Evolutionary conservation across 768 basidiomycete species (phyloP).

Genomic region (Boletus barrowsii): DNA sequence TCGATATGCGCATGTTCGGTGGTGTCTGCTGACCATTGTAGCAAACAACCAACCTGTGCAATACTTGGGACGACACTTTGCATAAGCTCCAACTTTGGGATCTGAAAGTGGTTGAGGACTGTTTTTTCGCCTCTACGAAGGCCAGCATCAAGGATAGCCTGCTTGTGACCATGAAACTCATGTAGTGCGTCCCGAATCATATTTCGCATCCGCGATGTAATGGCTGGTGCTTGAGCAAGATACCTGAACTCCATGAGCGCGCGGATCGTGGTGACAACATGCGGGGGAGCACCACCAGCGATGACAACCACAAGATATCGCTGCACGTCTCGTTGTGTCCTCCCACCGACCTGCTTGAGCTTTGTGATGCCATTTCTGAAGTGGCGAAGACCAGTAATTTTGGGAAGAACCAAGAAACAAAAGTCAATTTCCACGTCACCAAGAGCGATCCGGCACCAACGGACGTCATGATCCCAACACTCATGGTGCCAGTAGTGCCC

Average conservation of each 20-base stretch:
- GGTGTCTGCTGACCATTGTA: no score
- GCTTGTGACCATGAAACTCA: constrained; percentile 37
- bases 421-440: constrained; percentile 8
- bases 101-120: not conserved
- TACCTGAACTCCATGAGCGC: constrained; percentile 39
- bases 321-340: constrained; percentile 38
- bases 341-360: constrained; percentile 41
- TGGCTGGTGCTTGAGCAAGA: constrained; percentile 30
- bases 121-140: constrained; percentile 22
- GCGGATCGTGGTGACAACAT: constrained; percentile 34
- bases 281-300: constrained; percentile 23
- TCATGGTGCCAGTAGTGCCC: not conserved
- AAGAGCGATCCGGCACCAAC: not conserved
- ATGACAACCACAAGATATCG: constrained; percentile 34
- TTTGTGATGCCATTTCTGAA: constrained; percentile 38
- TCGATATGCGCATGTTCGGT: no score
- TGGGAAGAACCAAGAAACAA: not conserved
- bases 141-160: constrained; percentile 9
- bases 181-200: constrained; percentile 22
- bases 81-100: not conserved
- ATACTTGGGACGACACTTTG: no score
- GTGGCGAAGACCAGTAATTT: constrained; percentile 30
- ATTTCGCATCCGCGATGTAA: constrained; percentile 18
- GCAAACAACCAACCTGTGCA: no score
- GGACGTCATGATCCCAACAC: not conserved